phyloP scores from a whole-genome alignment of 257 asterid species.

The Ilex aquifolium region DNA sequence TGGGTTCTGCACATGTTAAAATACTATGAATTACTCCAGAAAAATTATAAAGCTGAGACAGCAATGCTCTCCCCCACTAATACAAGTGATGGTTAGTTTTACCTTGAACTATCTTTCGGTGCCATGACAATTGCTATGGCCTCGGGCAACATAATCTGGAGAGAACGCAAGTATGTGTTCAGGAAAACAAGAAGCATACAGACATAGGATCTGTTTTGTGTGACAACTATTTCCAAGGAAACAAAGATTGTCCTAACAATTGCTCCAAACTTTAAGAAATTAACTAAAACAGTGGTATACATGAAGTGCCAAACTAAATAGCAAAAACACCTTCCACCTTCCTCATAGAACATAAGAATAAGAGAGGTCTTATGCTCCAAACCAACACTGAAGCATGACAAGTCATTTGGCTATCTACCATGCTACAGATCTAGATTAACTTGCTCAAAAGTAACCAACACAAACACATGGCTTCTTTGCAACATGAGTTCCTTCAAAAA shows the following conservation, averaged over 20 bases:
- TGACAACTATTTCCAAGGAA: not conserved
- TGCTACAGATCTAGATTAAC: no score
- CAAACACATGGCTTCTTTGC: no score
- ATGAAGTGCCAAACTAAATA: no score
- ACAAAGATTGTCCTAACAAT: not conserved
- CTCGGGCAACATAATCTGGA: slow-evolving; percentile 95
- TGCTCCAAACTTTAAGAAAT: no score
- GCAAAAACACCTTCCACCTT: no score
- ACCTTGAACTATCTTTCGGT: slow-evolving; percentile 81
- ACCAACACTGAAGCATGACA: no score
- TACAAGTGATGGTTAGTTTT: not conserved
- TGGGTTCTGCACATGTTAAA: slow-evolving; percentile 46
- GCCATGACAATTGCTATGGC: slow-evolving; percentile 97
- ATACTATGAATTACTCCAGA: not conserved
- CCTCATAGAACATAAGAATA: no score
- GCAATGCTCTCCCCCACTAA: slow-evolving; percentile 1
- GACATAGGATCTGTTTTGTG: not conserved
- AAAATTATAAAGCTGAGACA: not conserved
- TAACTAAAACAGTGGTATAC: no score
- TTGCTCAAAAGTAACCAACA: no score
- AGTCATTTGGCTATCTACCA: no score
- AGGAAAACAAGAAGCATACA: not conserved
- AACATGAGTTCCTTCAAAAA: not conserved
- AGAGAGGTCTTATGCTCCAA: no score
- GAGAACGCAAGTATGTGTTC: slow-evolving; percentile 11